Conservation (phyloP, 305 asterid genomes). For the Plantago lanceolata region DNA sequence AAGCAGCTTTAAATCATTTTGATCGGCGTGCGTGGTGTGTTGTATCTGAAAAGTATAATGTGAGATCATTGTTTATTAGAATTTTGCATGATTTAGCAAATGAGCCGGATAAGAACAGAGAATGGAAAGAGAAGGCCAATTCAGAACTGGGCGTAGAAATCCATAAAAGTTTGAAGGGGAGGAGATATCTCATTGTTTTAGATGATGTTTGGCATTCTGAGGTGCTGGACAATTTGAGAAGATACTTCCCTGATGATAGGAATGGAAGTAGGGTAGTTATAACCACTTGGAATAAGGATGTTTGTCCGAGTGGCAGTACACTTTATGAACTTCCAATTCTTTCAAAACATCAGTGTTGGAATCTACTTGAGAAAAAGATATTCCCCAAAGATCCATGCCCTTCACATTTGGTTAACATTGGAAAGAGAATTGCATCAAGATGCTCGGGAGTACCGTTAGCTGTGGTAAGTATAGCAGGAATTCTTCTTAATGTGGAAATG, state of each 20-base stretch:
- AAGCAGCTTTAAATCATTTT: too few relatives aligned
- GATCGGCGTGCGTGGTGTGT: constrained; percentile 22
- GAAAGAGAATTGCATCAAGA: constrained; percentile 20
- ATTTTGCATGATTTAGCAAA: constrained; percentile 10
- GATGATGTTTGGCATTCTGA: constrained; percentile 29
- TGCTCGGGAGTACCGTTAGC: constrained; percentile 23
- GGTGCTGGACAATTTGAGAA: constrained; percentile 6
- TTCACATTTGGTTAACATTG: constrained; percentile 9
- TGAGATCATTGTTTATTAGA: constrained; percentile 3
- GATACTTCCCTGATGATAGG: constrained; percentile 23
- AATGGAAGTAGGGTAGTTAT: constrained; percentile 22
- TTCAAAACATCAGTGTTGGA: constrained; percentile 17
- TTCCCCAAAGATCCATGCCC: constrained; percentile 18
- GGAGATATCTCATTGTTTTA: neutral
- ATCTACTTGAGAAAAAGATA: constrained; percentile 19
- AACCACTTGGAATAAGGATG: constrained; percentile 15
- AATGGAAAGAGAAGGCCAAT: neutral
- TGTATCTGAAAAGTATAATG: constrained; percentile 23
- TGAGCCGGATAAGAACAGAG: neutral
- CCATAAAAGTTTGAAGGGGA: neutral
- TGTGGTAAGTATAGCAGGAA: constrained; percentile 24
- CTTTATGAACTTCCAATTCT: constrained; percentile 9
- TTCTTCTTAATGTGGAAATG: constrained; percentile 17
- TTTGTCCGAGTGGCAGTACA: constrained; percentile 4
- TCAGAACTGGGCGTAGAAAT: neutral